phyloP scores from a whole-genome alignment of 2,329 filamentous ascomycete genomes.

The Dactylellina cionopaga region DNA sequence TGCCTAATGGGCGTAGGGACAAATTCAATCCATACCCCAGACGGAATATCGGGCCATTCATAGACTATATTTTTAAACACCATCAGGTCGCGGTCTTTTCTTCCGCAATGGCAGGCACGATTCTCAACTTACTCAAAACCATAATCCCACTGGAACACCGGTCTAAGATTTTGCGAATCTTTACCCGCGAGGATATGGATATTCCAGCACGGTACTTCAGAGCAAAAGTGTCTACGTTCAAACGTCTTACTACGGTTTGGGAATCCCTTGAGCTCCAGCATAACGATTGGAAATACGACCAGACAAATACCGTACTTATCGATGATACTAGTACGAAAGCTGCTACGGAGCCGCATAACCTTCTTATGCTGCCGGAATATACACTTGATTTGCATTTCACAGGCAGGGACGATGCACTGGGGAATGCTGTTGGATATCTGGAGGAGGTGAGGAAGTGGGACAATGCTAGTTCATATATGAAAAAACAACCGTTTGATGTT shows the following conservation, averaged over 20 bases:
- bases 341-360: slow-evolving; percentile 81
- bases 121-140: slow-evolving; percentile 72
- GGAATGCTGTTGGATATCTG: slow-evolving; percentile 66
- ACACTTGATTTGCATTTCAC: slow-evolving; percentile 63
- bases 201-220: slow-evolving; percentile 73
- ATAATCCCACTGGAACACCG: slow-evolving; percentile 70
- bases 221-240: slow-evolving; percentile 84
- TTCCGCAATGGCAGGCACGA: slow-evolving; percentile 79
- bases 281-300: slow-evolving; percentile 62
- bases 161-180: slow-evolving; percentile 72
- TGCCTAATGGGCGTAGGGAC: slow-evolving; percentile 57
- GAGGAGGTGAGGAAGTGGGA: slow-evolving; percentile 65
- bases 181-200: slow-evolving; percentile 80
- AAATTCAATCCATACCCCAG: slow-evolving; percentile 71
- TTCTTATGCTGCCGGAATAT: slow-evolving; percentile 84
- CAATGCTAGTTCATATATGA: slow-evolving; percentile 62
- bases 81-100: slow-evolving; percentile 92
- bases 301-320: slow-evolving; percentile 86
- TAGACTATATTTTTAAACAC: slow-evolving; percentile 76
- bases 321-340: slow-evolving; percentile 88
- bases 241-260: slow-evolving; percentile 82
- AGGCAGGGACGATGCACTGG: slow-evolving; percentile 62
- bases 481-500: slow-evolving; percentile 22
- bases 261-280: slow-evolving; percentile 61
- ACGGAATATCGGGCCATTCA: slow-evolving; percentile 74